These are phyloP conservation scores for Talaromyces sp. DNA, from an alignment of 2,329 filamentous ascomycete genomes.

Conservation along the genomic window DNA sequence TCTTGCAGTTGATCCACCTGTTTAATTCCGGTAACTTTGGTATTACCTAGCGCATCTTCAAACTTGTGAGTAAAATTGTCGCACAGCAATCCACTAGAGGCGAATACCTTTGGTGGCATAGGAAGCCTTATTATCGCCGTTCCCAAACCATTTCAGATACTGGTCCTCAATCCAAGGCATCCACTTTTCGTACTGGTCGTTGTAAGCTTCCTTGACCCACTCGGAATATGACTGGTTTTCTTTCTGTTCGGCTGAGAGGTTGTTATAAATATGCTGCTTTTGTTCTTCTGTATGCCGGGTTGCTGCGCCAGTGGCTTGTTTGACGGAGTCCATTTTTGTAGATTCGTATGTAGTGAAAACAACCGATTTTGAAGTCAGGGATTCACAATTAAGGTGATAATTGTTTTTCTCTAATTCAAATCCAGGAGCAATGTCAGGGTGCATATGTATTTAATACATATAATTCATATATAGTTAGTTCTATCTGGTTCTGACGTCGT, in stretches of 20 bases:
- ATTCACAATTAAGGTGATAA: no score
- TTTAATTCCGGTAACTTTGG: constrained; percentile 46
- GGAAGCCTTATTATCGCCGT: constrained; percentile 49
- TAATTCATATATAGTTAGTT: not conserved
- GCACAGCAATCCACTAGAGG: not conserved
- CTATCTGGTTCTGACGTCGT: not conserved
- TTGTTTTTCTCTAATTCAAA: no score
- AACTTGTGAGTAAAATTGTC: not conserved
- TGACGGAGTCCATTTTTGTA: constrained; percentile 3
- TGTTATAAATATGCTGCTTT: constrained; percentile 16
- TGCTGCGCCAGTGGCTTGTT: constrained; percentile 1
- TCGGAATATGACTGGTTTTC: constrained; percentile 24
- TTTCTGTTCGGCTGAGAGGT: constrained; percentile 11
- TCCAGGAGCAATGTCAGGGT: no score
- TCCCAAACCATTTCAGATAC: constrained; percentile 51
- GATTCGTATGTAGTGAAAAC: no score
- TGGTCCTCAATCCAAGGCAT: constrained; percentile 53
- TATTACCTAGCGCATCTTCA: constrained; percentile 46
- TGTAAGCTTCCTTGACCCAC: constrained; percentile 44
- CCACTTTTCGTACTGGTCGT: constrained; percentile 50
- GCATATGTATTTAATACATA: no score
- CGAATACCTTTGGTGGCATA: constrained; percentile 47
- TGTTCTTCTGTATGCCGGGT: constrained; percentile 14
- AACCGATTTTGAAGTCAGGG: no score
- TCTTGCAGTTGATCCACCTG: constrained; percentile 50